Evolutionary conservation across 129 eudicot genomes (phyloP), one percentile per base, ranked within the genome.

Genomic region (Flaveria linearis): DNA sequence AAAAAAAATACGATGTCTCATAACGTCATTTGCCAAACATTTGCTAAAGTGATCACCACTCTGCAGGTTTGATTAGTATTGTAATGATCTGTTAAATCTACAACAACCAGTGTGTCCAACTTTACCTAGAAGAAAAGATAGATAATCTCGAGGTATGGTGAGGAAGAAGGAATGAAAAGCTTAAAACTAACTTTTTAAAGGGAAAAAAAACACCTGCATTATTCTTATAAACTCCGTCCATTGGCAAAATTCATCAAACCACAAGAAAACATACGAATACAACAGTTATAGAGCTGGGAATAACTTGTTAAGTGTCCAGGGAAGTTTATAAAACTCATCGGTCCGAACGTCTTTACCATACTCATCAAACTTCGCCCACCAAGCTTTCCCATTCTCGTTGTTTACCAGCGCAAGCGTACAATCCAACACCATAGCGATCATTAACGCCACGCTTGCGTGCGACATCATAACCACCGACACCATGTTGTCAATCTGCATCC

Each of bases 291-390:
- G 45, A 56, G 97, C 78, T 39, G 94, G 97, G 61, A 88, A 91
- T 7, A 79, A 83, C 58, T 69, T 86, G 78, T 83, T 84, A 30
- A 91, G 94, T 13, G 80, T 68, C 68, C 86, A 86, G 1, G 97
- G 97, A 50, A 91, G 76, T 63, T 73, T 82, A 70, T 91, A 91
- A 53, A 91, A 91, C 53, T 91, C 97, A 62, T 87, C 61, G 7
- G 77, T 88, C 52, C 97, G 85, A 70, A 86, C 83, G 69, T 91
- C 97, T 76, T 71, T 88, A 42, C 49, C 56, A 22, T 88, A 88
- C 7, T 43, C 42, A 8, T 79, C 69, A 17, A 93, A 93, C 77
- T 82, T 86, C 50, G 84, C 88, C 96, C 96, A 90, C 91, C 92
- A 90, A 5, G 88, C 96, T 68, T 85, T 86, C 7, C 84, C 80